Conservation (phyloP, 2,329 filamentous ascomycete genomes). For the Aspergillus pseudoglaucus region DNA sequence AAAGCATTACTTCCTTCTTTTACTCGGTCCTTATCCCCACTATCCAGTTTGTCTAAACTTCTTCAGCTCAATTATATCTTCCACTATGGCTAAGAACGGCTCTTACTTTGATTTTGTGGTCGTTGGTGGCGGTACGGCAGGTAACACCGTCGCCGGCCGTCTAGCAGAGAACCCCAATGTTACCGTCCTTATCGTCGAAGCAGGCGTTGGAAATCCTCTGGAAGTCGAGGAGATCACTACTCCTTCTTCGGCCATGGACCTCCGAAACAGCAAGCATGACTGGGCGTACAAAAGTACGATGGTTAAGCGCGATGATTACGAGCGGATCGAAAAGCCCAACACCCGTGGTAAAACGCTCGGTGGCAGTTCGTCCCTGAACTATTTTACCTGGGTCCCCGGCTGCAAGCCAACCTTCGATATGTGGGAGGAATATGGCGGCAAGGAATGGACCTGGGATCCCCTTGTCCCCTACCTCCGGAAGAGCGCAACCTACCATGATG, state of each 20-base stretch:
- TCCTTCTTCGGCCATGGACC: slow-evolving; percentile 49
- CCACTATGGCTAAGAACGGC: slow-evolving; percentile 3
- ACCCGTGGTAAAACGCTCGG: slow-evolving; percentile 55
- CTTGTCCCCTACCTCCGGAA: slow-evolving; percentile 45
- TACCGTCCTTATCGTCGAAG: slow-evolving; percentile 24
- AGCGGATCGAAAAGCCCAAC: slow-evolving; percentile 56
- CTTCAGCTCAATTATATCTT: background rate
- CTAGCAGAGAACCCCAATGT: slow-evolving; percentile 45
- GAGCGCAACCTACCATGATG: slow-evolving; percentile 52
- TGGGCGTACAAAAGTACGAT: slow-evolving; percentile 58
- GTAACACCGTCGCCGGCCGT: slow-evolving; percentile 43
- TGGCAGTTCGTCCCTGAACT: slow-evolving; percentile 54
- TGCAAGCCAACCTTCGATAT: slow-evolving; percentile 50
- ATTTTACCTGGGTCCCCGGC: slow-evolving; percentile 58
- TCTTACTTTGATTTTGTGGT: slow-evolving; percentile 22
- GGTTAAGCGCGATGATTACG: slow-evolving; percentile 53
- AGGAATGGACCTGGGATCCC: slow-evolving; percentile 51
- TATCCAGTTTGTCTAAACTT: background rate
- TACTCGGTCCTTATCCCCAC: background rate
- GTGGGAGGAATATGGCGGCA: slow-evolving; percentile 40
- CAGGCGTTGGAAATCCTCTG: slow-evolving; percentile 35
- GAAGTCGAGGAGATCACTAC: slow-evolving; percentile 50
- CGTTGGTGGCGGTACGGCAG: slow-evolving; percentile 41
- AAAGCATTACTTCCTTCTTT: no score
- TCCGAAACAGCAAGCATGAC: slow-evolving; percentile 51